phyloP scores from a whole-genome alignment of 495 filamentous ascomycete species.

The Talaromyces wortmannii region DNA sequence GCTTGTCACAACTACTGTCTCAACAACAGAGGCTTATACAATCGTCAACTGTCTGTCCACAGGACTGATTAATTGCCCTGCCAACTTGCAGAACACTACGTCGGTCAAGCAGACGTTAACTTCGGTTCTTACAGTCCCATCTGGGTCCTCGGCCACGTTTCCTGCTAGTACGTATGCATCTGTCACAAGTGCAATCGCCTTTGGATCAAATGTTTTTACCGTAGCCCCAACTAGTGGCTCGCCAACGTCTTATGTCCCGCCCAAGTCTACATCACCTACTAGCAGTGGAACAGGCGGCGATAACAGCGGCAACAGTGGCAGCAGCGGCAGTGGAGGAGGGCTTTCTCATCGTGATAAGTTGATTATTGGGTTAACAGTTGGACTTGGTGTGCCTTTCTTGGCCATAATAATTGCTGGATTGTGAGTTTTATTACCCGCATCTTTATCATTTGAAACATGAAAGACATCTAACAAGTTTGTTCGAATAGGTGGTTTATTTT shows the following conservation, averaged over 20 bases:
- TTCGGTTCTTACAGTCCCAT: constrained; percentile 25
- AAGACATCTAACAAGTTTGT: neutral
- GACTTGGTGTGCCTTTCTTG: constrained; percentile 32
- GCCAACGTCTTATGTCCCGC: constrained; percentile 17
- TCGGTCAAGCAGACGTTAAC: constrained; percentile 22
- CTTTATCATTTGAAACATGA: neutral
- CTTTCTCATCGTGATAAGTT: constrained; percentile 15
- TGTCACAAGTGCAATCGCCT: constrained; percentile 24
- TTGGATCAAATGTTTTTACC: constrained; percentile 26
- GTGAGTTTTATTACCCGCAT: constrained; percentile 3
- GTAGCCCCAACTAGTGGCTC: constrained; percentile 27
- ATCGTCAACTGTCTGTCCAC: constrained; percentile 28
- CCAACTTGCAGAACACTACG: constrained; percentile 31
- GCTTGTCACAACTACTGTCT: constrained; percentile 26
- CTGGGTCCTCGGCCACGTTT: constrained; percentile 25
- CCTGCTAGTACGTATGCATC: constrained; percentile 18
- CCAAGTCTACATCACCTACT: constrained; percentile 10
- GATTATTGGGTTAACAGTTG: constrained; percentile 36
- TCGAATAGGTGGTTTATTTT: neutral
- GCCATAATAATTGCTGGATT: constrained; percentile 17
- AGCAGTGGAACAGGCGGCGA: neutral
- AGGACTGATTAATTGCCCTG: constrained; percentile 39
- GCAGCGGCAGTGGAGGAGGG: neutral
- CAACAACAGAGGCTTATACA: constrained; percentile 23
- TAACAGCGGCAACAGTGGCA: constrained; percentile 6